Evolutionary conservation across 1,139 yeast species (phyloP).

Genomic region (Diutina siamensis): DNA sequence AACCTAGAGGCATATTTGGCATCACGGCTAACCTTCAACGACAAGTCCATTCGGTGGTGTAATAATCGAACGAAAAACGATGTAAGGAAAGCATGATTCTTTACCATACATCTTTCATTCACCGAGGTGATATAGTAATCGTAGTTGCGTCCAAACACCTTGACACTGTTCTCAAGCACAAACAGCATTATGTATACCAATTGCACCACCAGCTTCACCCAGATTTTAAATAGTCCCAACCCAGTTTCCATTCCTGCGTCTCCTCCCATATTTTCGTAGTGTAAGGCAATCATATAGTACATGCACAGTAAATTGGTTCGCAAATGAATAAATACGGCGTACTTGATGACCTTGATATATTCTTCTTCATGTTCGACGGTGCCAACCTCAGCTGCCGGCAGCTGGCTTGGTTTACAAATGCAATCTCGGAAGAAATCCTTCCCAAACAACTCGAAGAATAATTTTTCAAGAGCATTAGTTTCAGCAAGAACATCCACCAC

Average conservation of each 20-base stretch:
- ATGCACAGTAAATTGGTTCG: conserved; percentile 33
- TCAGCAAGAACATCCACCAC: conserved; percentile 27
- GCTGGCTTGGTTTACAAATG: conserved; percentile 21
- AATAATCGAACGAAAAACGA: conserved; percentile 31
- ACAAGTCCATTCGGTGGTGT: conserved; percentile 27
- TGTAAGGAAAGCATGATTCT: conserved; percentile 29
- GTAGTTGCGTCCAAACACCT: conserved; percentile 30
- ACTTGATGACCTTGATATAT: conserved; percentile 25
- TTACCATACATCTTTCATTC: conserved; percentile 33
- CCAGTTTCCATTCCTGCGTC: conserved; percentile 25
- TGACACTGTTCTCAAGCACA: conserved; percentile 33
- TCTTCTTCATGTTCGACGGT: conserved; percentile 6
- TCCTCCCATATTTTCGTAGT: conserved; percentile 27
- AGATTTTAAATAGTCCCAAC: conserved; percentile 33
- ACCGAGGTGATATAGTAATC: conserved; percentile 29
- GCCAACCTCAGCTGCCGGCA: background rate
- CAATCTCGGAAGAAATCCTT: conserved; percentile 32
- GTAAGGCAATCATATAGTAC: conserved; percentile 32
- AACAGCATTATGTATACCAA: conserved; percentile 35
- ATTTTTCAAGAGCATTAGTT: conserved; percentile 27
- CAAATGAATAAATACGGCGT: conserved; percentile 25
- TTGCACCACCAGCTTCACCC: conserved; percentile 32
- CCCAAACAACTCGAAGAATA: conserved; percentile 29
- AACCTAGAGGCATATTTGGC: conserved; percentile 17
- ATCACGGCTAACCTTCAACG: conserved; percentile 14